Base-by-base conservation (phyloP, 140 eudicot species). In the Flaveria floridana region DNA sequence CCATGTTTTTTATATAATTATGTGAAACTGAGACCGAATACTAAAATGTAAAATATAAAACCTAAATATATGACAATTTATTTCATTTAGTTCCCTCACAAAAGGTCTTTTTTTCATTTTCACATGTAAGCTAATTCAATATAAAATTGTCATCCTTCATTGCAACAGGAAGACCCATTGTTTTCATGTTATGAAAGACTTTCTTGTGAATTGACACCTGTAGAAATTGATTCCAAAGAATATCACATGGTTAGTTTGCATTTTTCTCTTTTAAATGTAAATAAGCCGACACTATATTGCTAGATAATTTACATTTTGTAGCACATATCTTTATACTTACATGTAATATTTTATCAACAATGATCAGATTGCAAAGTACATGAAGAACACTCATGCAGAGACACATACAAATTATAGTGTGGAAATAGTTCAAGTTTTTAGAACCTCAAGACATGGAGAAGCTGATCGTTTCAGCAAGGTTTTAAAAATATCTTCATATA, bases 301-400 rank as follows among this genome's bases (percentile, higher is more conserved):
- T 56, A 72, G 23, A 7, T 15, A 25, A 10, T 3, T 62, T 46
- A 2, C 56, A 47, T 23, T 70, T 51, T 61, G 57, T 55, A 6
- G 65, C 37, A 30, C 64, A 21, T 61, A 55, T 55, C 65, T 44
- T 50, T 55, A 14, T 19, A 81, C 51, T 55, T 20, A 21, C 61
- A 12, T 72, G 28, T 53, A 2, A 28, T 12, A 57, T 21, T 47
- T 67, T 6, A 62, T 70, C 53, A 46, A 61, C 70, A 47, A 23
- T 81, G 13, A 18, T 34, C 82, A 90, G 99, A 81, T 90, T 65
- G 80, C 70, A 15, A 86, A 75, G 85, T 94, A 94, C 85, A 86
- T 83, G 87, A 88, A 83, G 92, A 94, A 94, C 82, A 94, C 99
- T 70, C 99, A 90, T 80, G 99, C 95, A 65, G 85, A 82, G 81